Percentiles rank a stretch among this genome's conserved stretches.
Conservation (phyloP, 2,329 filamentous ascomycete genomes). For the Epichloe gansuensis region DNA sequence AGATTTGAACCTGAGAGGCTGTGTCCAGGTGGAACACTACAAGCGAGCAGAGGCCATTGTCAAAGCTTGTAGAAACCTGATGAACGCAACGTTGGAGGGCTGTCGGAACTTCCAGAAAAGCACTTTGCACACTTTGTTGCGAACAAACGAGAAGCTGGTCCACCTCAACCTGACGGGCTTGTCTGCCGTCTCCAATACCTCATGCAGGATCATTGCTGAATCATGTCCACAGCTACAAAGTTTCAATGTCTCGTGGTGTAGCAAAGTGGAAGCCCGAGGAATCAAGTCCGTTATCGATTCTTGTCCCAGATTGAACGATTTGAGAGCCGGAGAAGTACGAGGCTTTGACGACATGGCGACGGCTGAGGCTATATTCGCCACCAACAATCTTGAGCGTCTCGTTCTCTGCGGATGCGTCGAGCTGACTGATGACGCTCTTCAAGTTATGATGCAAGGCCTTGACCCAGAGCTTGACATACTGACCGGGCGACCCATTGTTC, state of each 20-base stretch:
- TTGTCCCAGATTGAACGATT: conserved; percentile 62
- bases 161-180: conserved; percentile 80
- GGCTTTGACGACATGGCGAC: conserved; percentile 67
- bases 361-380: conserved; percentile 60
- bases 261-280: conserved; percentile 66
- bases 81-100: conserved; percentile 79
- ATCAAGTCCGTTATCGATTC: conserved; percentile 58
- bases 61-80: conserved; percentile 75
- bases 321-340: conserved; percentile 68
- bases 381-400: conserved; percentile 72
- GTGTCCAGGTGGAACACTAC: conserved; percentile 74
- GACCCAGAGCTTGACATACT: conserved; percentile 71
- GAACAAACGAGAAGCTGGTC: conserved; percentile 62
- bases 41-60: conserved; percentile 66
- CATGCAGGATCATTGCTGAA: conserved; percentile 73
- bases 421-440: conserved; percentile 61
- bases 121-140: conserved; percentile 64
- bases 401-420: conserved; percentile 69
- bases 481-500: conserved; percentile 61
- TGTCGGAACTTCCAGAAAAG: conserved; percentile 71
- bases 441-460: conserved; percentile 60
- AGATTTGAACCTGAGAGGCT: conserved; percentile 81
- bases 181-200: conserved; percentile 64
- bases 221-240: conserved; percentile 71
- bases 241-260: conserved; percentile 89